Conservation (phyloP, 768 basidiomycete genomes). For the Suillus weaverae region DNA sequence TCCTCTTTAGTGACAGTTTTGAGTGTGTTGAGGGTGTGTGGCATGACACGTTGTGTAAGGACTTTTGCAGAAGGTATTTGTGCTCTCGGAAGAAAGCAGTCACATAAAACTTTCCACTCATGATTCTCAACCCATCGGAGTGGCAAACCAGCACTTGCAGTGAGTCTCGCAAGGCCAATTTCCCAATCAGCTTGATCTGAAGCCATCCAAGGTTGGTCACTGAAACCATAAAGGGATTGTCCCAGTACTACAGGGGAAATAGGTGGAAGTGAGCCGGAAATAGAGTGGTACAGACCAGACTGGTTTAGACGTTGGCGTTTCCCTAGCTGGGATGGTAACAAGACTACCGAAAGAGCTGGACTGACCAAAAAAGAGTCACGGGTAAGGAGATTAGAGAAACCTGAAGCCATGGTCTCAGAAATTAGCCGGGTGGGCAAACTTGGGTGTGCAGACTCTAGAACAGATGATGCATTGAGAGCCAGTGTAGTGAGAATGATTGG, state of each 20-base stretch:
- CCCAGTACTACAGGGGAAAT: not conserved
- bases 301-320: conserved; percentile 5
- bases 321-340: too few species aligned
- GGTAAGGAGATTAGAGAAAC: not conserved
- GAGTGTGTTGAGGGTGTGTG: conserved; percentile 1
- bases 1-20: conserved; percentile 3
- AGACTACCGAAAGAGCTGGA: too few species aligned
- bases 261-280: not conserved
- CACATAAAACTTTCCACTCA: conserved; percentile 31
- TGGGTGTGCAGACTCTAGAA: not conserved
- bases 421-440: not conserved
- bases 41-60: conserved; percentile 27
- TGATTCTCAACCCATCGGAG: conserved; percentile 40
- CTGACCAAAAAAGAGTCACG: not conserved
- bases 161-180: conserved; percentile 23
- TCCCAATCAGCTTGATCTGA: conserved; percentile 1
- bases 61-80: conserved; percentile 23
- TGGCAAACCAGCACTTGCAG: conserved; percentile 34
- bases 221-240: not conserved
- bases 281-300: not conserved
- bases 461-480: not conserved
- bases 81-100: conserved; percentile 33
- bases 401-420: not conserved
- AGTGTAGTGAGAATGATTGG: not conserved
- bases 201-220: not conserved